Percentiles rank a stretch among this genome's conserved stretches.
Evolutionary conservation across 2,329 filamentous ascomycete species (phyloP).

Genomic region (Colletotrichum shisoi): DNA sequence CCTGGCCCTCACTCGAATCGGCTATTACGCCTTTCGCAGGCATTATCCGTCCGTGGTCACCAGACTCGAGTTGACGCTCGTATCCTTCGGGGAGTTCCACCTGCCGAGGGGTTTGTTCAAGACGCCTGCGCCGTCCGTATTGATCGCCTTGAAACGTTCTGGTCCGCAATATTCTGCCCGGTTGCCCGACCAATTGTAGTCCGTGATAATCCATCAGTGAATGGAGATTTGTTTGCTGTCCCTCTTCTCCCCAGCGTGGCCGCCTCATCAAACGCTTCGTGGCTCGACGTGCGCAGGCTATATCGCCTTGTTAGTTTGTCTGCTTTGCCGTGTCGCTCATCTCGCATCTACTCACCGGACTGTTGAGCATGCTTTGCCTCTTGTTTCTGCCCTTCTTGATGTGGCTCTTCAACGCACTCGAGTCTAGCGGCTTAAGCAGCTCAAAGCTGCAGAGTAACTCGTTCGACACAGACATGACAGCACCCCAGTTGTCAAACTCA

Average conservation of each 20-base stretch:
- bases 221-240: conserved; percentile 26
- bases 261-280: conserved; percentile 58
- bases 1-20: conserved; percentile 38
- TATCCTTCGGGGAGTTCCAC: conserved; percentile 42
- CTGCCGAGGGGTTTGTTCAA: conserved; percentile 40
- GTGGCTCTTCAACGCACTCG: conserved; percentile 93
- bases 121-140: conserved; percentile 23
- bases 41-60: conserved; percentile 27
- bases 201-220: conserved; percentile 28
- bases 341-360: conserved; percentile 73
- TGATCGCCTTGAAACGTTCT: conserved; percentile 11
- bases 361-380: conserved; percentile 93
- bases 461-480: conserved; percentile 95
- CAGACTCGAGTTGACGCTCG: conserved; percentile 32
- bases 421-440: conserved; percentile 93
- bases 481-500: conserved; percentile 99
- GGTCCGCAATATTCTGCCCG: conserved; percentile 26
- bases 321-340: neutral
- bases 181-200: conserved; percentile 37
- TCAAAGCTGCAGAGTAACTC: conserved; percentile 97
- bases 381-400: conserved; percentile 98
- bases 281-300: conserved; percentile 65
- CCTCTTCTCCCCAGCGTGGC: conserved; percentile 27
- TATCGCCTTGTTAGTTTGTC: conserved; percentile 44
- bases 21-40: conserved; percentile 38